phyloP scores from a whole-genome alignment of 169 alveolate genomes.

The Plasmodium gaboni region DNA sequence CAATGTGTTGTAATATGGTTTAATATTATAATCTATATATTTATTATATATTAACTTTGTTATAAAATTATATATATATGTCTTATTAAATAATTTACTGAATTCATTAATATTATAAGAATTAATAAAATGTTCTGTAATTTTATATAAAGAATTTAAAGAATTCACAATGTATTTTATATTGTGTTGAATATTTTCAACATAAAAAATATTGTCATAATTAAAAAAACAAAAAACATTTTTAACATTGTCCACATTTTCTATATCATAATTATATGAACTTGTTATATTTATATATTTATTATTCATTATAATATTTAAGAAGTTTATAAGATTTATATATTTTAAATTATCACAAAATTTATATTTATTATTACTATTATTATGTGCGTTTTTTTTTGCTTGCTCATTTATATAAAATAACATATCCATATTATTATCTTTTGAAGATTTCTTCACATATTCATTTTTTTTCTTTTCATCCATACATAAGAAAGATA shows the following conservation, averaged over 20 bases:
- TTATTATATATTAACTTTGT: conserved; percentile 20
- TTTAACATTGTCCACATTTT: neutral
- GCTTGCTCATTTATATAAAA: too few relatives aligned
- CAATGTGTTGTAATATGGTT: conserved; percentile 3
- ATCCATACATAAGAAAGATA: neutral
- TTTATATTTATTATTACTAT: too few relatives aligned
- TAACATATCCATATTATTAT: neutral
- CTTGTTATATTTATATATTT: too few relatives aligned
- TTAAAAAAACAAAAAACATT: neutral
- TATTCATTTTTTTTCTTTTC: conserved; percentile 1
- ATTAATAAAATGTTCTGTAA: conserved; percentile 21
- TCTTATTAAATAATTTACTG: conserved; percentile 25
- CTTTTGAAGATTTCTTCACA: neutral
- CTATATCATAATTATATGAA: too few relatives aligned
- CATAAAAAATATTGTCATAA: neutral
- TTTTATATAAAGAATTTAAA: conserved; percentile 49
- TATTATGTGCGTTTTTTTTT: too few relatives aligned
- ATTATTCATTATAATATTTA: too few relatives aligned
- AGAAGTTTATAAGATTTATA: too few relatives aligned
- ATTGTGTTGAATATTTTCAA: conserved; percentile 6
- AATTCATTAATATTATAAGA: conserved; percentile 17
- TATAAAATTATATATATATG: conserved; percentile 22
- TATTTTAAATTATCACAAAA: too few relatives aligned
- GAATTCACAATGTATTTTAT: conserved; percentile 57
- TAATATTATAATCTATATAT: neutral